phyloP scores from a whole-genome alignment of 139 green algal genomes.

The Picocystis salinarum region DNA sequence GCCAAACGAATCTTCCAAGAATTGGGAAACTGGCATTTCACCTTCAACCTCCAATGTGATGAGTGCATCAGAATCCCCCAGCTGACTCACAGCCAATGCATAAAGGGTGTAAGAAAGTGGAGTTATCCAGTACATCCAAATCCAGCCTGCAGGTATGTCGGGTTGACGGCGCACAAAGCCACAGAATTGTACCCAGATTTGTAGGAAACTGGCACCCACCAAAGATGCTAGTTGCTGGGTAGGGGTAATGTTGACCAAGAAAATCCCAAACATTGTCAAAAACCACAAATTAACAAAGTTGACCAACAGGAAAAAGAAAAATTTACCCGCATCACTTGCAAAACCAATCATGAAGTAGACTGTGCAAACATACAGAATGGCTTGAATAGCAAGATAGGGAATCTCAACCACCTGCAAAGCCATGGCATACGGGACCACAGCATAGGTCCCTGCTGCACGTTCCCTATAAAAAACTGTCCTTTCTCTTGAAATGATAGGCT shows the following conservation, averaged over 20 bases:
- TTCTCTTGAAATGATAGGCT: constrained; percentile 21
- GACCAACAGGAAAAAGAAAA: constrained; percentile 38
- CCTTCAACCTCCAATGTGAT: no score
- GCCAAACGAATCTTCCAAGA: constrained; percentile 20
- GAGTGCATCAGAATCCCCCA: no score
- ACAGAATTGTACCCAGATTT: no score
- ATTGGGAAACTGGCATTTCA: constrained; percentile 15
- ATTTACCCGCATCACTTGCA: constrained; percentile 20
- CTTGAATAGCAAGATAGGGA: constrained; percentile 24
- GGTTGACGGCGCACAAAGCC: constrained; percentile 57
- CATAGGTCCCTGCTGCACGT: constrained; percentile 20
- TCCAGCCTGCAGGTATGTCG: constrained; percentile 35
- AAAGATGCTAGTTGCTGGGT: constrained; percentile 21
- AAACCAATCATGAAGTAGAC: constrained; percentile 28
- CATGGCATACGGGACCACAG: constrained; percentile 15
- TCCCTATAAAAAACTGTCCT: constrained; percentile 44
- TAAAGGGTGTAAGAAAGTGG: constrained; percentile 29
- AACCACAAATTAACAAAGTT: constrained; percentile 30
- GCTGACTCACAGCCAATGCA: constrained; percentile 24
- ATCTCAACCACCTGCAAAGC: constrained; percentile 26
- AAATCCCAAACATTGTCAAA: constrained; percentile 35
- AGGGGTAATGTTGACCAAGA: constrained; percentile 23
- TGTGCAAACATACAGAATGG: constrained; percentile 20
- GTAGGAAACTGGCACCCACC: no score
- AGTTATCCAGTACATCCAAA: constrained; percentile 37